Evolutionary conservation across 164 flowering plant species (phyloP).

Genomic region (Dillenia turbinata): DNA sequence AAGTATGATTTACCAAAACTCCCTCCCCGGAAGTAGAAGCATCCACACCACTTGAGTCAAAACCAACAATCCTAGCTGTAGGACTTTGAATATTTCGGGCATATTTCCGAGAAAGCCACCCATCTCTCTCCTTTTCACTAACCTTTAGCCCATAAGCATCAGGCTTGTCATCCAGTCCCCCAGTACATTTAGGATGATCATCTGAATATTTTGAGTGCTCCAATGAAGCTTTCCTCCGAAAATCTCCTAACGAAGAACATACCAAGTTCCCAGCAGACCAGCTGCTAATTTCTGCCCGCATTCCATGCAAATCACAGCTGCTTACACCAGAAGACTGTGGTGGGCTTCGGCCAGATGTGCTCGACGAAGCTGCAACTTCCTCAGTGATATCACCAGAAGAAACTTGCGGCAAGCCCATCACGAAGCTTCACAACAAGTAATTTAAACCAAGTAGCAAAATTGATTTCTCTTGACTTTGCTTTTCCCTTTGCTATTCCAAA

Average conservation of each 20-base stretch:
- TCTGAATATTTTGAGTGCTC: slow-evolving; percentile 27
- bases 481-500: not conserved
- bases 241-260: slow-evolving; percentile 35
- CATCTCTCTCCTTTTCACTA: slow-evolving; percentile 25
- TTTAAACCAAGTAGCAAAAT: slow-evolving; percentile 4
- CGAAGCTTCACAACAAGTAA: slow-evolving; percentile 4
- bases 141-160: slow-evolving; percentile 25
- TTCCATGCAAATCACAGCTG: slow-evolving; percentile 45
- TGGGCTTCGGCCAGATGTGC: slow-evolving; percentile 31
- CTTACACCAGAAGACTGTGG: slow-evolving; percentile 28
- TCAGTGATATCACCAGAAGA: slow-evolving; percentile 34
- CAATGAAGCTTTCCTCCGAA: slow-evolving; percentile 29
- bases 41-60: slow-evolving; percentile 34
- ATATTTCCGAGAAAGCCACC: slow-evolving; percentile 25
- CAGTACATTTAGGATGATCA: slow-evolving; percentile 15
- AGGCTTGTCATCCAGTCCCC: slow-evolving; percentile 24
- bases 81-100: slow-evolving; percentile 41
- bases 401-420: slow-evolving; percentile 78
- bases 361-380: slow-evolving; percentile 34
- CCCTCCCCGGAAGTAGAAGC: slow-evolving; percentile 20
- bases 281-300: slow-evolving; percentile 18
- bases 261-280: slow-evolving; percentile 13
- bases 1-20: slow-evolving; percentile 14
- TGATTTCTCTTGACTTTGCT: not conserved
- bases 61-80: slow-evolving; percentile 68